Percentiles rank a stretch among this genome's conserved stretches.
Conservation (phyloP, 805 yeast species). For the Candida quercuum region DNA sequence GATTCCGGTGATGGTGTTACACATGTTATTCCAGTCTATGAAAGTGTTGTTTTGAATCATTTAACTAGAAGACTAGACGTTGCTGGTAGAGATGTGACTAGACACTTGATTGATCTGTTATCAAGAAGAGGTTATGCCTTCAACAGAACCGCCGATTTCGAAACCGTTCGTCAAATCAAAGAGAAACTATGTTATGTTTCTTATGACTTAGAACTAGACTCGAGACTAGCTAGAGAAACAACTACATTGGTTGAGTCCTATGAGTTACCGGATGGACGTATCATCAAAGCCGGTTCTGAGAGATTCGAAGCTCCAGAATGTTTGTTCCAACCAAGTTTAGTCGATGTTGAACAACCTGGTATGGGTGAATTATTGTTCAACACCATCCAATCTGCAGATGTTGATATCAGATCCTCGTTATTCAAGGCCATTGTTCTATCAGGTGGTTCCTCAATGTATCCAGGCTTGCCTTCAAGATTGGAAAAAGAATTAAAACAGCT, state of each 20-base stretch:
- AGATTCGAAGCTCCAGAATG: constrained; percentile 97
- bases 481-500: constrained; percentile 95
- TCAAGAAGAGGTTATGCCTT: constrained; percentile 96
- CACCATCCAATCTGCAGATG: constrained; percentile 91
- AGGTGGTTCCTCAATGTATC: constrained; percentile 98
- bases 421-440: constrained; percentile 90
- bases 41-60: constrained; percentile 93
- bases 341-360: constrained; percentile 96
- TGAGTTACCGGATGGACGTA: constrained; percentile 95
- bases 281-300: constrained; percentile 90
- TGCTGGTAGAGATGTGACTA: constrained; percentile 98
- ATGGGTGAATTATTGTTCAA: constrained; percentile 89
- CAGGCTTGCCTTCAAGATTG: constrained; percentile 92
- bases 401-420: constrained; percentile 83
- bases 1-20: constrained; percentile 99
- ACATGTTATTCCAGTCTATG: constrained; percentile 97
- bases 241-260: constrained; percentile 87
- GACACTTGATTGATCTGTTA: constrained; percentile 84
- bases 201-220: constrained; percentile 87
- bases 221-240: constrained; percentile 86
- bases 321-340: constrained; percentile 90
- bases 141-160: constrained; percentile 97
- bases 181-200: constrained; percentile 95
- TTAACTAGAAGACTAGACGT: constrained; percentile 89
- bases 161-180: constrained; percentile 95